Percentiles rank a stretch among this genome's conserved stretches.
Evolutionary conservation across 2,329 filamentous ascomycete species (phyloP).

Genomic region (Myrmaecium sp.): DNA sequence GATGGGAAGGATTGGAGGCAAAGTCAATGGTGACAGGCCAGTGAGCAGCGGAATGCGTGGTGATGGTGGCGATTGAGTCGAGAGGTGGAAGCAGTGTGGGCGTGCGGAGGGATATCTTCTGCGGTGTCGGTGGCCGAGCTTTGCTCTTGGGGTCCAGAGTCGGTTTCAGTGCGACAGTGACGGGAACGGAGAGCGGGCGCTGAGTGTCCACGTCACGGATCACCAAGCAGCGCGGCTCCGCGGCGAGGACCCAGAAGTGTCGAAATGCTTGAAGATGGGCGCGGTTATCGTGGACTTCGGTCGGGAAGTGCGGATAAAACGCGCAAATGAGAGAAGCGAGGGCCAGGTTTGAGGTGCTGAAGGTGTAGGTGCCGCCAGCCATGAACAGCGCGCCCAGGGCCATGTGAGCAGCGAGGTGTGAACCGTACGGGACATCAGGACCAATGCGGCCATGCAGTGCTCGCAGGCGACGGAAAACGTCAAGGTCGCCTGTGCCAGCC

Average conservation of each 20-base stretch:
- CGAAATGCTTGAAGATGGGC: constrained; percentile 92
- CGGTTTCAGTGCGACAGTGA: constrained; percentile 48
- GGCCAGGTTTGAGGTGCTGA: constrained; percentile 75
- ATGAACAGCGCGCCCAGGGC: constrained; percentile 84
- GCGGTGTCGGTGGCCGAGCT: no score
- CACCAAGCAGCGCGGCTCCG: constrained; percentile 76
- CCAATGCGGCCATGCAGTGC: constrained; percentile 79
- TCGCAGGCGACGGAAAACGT: constrained; percentile 69
- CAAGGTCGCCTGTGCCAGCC: constrained; percentile 85
- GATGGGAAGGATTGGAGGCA: constrained; percentile 40
- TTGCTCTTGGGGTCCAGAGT: constrained; percentile 17
- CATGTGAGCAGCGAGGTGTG: constrained; percentile 81
- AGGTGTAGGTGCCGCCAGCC: constrained; percentile 80
- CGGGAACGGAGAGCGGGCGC: constrained; percentile 56
- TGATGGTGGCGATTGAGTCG: constrained; percentile 43
- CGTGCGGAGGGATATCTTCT: constrained; percentile 28
- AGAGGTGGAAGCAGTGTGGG: constrained; percentile 49
- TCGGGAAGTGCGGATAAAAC: constrained; percentile 88
- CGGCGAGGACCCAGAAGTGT: constrained; percentile 91
- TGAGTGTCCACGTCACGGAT: constrained; percentile 74
- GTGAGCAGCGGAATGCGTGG: constrained; percentile 47
- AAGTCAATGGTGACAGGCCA: constrained; percentile 77
- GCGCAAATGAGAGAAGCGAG: constrained; percentile 74
- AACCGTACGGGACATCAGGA: constrained; percentile 73
- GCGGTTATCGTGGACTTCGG: constrained; percentile 78